phyloP scores from a whole-genome alignment of 169 alveolate genomes.

The Theileria orientalis region DNA sequence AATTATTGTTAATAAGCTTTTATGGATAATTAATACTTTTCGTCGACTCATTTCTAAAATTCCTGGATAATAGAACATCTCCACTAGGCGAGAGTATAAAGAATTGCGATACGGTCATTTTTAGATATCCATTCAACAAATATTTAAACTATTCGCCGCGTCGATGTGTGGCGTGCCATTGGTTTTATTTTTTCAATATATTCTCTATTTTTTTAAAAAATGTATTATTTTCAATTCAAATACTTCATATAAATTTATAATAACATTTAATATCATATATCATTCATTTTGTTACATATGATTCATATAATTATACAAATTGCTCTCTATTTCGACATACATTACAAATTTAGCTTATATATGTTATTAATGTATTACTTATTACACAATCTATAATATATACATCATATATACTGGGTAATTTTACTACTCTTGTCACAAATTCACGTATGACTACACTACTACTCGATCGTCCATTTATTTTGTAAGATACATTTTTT shows the following conservation, averaged over 20 bases:
- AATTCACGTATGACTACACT: too few relatives aligned
- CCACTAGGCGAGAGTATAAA: constrained; percentile 46
- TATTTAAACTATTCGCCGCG: neutral
- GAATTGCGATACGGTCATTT: constrained; percentile 53
- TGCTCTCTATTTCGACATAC: too few relatives aligned
- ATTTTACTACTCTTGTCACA: too few relatives aligned
- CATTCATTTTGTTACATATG: neutral
- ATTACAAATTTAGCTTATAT: too few relatives aligned
- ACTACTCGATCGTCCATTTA: too few relatives aligned
- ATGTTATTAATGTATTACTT: too few relatives aligned
- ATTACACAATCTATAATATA: too few relatives aligned
- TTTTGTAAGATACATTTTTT: too few relatives aligned
- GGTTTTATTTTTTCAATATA: neutral
- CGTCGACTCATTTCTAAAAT: constrained; percentile 23
- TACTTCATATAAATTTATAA: too few relatives aligned
- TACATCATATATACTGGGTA: too few relatives aligned
- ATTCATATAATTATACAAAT: too few relatives aligned
- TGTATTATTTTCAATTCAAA: neutral
- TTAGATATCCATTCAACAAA: neutral
- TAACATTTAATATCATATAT: neutral
- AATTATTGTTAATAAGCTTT: constrained; percentile 25
- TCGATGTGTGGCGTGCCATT: neutral
- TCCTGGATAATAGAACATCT: constrained; percentile 45
- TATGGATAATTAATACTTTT: constrained; percentile 11
- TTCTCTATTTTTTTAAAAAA: neutral